Base-by-base conservation (phyloP, 495 filamentous ascomycete genomes). In the Podospora appendiculata region DNA sequence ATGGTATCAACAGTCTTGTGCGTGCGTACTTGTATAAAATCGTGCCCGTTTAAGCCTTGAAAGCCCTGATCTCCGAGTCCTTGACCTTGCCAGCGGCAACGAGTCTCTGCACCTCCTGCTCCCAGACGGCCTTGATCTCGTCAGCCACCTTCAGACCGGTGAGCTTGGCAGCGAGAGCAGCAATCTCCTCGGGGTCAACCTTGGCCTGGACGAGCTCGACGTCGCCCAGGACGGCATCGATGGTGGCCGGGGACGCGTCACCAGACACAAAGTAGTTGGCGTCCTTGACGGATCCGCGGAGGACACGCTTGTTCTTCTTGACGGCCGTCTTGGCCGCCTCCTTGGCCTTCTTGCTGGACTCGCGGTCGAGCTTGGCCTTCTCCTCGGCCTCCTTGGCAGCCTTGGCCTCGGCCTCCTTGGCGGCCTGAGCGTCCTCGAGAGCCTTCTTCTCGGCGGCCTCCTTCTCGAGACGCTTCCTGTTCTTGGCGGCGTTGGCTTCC, bases 231-330 rank as follows among this genome's bases (percentile, higher is more conserved):
- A 91, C 86, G 17, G 75, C 71, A 68, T 96, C 90, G 49, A 96
- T 86, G 63, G 86, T 76, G 33, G 82, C 76, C 3, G 89, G 74
- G 8, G 81, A 78, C 4, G 90, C 79, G 59, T 87, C 80, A 13
- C 77, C 74, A 9, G 75, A 76, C 25, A 79, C 84, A 56, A 91
- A 87, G 81, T 97, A 98, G 78, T 96, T 96, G 59, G 84, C 89
- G 52, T 97, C 93, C 79, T 97, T 97, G 71, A 93, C 88, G 58
- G 86, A 86, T 34, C 79, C 82, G 64, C 92, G 88, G 53, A 97
- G 79, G 35, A 96, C 88, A 75, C 93, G 86, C 76, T 95, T 95
- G 77, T 98, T 97, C 86, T 97, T 97, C 88, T 98, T 98, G 58
- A 91, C 83, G 4, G 94, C 92, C 66, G 88, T 95, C 83, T 98